A percentile compares a stretch with the other conserved stretches of the same genome.
These are phyloP conservation scores for Picochlorum costavermella DNA, from an alignment of 139 green algal species.

Conservation along the genomic window DNA sequence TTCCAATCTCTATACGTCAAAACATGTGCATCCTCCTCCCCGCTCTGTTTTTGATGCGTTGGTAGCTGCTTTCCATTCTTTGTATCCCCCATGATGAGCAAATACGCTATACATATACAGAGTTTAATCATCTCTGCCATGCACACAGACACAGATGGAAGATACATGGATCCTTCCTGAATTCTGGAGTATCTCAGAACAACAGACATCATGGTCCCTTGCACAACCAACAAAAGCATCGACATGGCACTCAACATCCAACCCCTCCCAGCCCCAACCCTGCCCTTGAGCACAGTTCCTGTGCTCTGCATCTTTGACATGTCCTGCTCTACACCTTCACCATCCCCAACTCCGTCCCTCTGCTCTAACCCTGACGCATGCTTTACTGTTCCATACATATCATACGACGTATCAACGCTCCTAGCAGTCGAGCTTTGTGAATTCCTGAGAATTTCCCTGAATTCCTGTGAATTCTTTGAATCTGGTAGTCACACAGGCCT, in stretches of 20 bases:
- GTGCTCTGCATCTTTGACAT: no score
- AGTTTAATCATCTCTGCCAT: constrained; percentile 46
- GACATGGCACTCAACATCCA: constrained; percentile 15
- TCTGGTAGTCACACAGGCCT: no score
- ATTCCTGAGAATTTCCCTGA: no score
- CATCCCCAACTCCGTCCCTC: not conserved
- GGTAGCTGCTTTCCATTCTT: not conserved
- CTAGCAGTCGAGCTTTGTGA: no score
- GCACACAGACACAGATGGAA: constrained; percentile 41
- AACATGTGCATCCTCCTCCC: not conserved
- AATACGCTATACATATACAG: constrained; percentile 32
- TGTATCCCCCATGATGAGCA: constrained; percentile 14
- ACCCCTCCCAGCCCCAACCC: not conserved
- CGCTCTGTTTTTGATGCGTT: not conserved
- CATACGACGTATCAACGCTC: no score
- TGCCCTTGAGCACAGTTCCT: no score
- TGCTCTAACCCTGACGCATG: not conserved
- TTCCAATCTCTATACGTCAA: not conserved
- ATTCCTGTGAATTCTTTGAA: no score
- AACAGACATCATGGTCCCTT: constrained; percentile 42
- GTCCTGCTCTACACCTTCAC: no score
- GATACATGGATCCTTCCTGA: constrained; percentile 27
- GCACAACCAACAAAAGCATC: constrained; percentile 39
- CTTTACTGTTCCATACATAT: not conserved
- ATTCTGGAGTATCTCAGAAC: constrained; percentile 36